Evolutionary conservation across 768 basidiomycete genomes (phyloP).

Genomic region (Tylopilus felleus): DNA sequence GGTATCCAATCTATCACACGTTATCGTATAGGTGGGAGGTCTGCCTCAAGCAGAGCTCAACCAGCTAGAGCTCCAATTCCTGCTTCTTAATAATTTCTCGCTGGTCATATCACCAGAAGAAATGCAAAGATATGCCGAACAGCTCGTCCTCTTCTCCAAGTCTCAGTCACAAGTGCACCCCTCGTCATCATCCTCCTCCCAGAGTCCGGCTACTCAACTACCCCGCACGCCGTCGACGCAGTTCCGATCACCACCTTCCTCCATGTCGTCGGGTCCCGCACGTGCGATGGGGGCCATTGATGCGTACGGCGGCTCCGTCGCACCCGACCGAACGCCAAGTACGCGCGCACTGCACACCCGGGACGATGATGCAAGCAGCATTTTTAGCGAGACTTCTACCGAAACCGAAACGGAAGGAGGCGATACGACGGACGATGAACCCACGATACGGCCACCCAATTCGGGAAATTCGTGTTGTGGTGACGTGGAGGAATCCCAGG

Average conservation of each 20-base stretch:
- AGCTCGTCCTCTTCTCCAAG: slow-evolving; percentile 71
- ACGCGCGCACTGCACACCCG: slow-evolving; percentile 25
- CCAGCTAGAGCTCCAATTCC: slow-evolving; percentile 94
- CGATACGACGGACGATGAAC: slow-evolving; percentile 72
- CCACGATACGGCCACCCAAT: slow-evolving; percentile 64
- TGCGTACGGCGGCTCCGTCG: slow-evolving; percentile 44
- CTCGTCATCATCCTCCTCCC: slow-evolving; percentile 20
- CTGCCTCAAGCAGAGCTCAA: slow-evolving; percentile 91
- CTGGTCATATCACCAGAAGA: slow-evolving; percentile 85
- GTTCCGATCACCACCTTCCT: slow-evolving; percentile 13
- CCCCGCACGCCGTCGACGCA: slow-evolving; percentile 19
- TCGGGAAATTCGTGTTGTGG: slow-evolving; percentile 39
- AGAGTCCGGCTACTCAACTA: slow-evolving; percentile 18
- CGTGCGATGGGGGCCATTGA: slow-evolving; percentile 56
- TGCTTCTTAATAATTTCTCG: slow-evolving; percentile 92
- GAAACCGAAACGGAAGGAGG: slow-evolving; percentile 54
- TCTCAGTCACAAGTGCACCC: slow-evolving; percentile 38
- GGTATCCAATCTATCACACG: slow-evolving; percentile 1
- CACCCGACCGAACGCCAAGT: slow-evolving; percentile 29
- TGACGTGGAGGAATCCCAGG: slow-evolving; percentile 35
- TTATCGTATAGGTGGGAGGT: slow-evolving; percentile 75
- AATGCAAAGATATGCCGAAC: slow-evolving; percentile 94
- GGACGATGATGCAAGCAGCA: slow-evolving; percentile 33
- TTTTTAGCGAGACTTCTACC: slow-evolving; percentile 39
- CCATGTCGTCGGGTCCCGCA: slow-evolving; percentile 34